These are phyloP conservation scores for Trametes coccinea DNA, from an alignment of 768 basidiomycete genomes.

Conservation along the genomic window DNA sequence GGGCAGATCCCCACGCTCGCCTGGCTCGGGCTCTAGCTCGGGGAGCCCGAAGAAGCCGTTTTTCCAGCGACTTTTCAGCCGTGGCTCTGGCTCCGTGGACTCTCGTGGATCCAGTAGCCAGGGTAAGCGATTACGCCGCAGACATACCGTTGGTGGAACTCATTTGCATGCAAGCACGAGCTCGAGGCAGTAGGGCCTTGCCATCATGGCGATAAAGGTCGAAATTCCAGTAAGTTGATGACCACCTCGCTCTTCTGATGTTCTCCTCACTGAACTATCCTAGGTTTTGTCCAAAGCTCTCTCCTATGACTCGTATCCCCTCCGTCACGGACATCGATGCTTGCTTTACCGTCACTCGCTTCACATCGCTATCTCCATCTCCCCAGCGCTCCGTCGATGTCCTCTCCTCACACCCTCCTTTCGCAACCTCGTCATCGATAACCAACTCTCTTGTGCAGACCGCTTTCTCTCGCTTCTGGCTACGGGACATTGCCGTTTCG, in stretches of 20 bases:
- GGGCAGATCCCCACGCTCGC: conserved; percentile 57
- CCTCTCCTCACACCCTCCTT: no score
- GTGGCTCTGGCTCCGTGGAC: conserved; percentile 26
- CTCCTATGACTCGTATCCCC: no score
- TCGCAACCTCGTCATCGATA: no score
- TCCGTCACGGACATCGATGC: no score
- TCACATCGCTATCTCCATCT: not conserved
- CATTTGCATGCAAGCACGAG: conserved; percentile 14
- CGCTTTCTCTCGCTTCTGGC: no score
- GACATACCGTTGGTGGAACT: not conserved
- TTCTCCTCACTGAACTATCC: no score
- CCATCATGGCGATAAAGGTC: conserved; percentile 6
- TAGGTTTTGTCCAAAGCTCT: no score
- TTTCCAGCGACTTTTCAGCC: conserved; percentile 58
- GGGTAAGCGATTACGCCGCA: conserved; percentile 16
- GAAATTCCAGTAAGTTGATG: not conserved
- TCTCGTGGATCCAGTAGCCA: conserved; percentile 23
- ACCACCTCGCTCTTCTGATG: no score
- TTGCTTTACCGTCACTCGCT: not conserved
- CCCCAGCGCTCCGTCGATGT: not conserved
- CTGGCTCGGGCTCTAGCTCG: conserved; percentile 36
- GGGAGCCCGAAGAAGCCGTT: conserved; percentile 52
- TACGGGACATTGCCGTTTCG: no score
- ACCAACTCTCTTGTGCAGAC: no score
- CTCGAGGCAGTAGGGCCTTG: conserved; percentile 14